Evolutionary conservation across 2,329 filamentous ascomycete species (phyloP).

Genomic region (Lithohypha guttulata): DNA sequence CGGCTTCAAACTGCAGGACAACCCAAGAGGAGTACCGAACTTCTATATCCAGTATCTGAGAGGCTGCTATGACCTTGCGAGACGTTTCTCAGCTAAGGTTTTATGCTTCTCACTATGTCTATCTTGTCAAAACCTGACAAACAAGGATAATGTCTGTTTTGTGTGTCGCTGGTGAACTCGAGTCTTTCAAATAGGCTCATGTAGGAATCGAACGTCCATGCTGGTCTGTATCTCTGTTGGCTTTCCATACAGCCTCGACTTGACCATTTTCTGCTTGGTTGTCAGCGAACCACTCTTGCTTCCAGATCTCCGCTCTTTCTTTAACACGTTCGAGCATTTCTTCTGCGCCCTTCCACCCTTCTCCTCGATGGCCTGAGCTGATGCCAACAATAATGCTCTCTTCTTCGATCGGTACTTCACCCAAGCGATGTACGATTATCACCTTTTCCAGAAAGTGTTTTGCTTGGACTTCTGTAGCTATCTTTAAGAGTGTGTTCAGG

Average conservation of each 20-base stretch:
- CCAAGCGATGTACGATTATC: conserved; percentile 73
- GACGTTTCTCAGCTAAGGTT: too few species aligned
- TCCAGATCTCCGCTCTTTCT: conserved; percentile 65
- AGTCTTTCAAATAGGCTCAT: too few species aligned
- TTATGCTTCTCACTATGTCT: too few species aligned
- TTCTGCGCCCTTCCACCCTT: conserved; percentile 80
- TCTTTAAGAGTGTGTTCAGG: conserved; percentile 30
- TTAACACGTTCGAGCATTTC: conserved; percentile 79
- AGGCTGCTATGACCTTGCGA: too few species aligned
- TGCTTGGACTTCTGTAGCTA: conserved; percentile 36
- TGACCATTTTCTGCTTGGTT: conserved; percentile 1
- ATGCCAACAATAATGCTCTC: conserved; percentile 88
- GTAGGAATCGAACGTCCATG: conserved; percentile 3
- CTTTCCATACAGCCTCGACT: conserved; percentile 20
- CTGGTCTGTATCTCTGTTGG: conserved; percentile 18
- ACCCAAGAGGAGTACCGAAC: too few species aligned
- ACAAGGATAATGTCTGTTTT: too few species aligned
- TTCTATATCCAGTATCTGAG: too few species aligned
- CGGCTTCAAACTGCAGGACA: too few species aligned
- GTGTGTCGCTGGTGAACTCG: too few species aligned
- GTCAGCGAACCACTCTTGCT: conserved; percentile 29
- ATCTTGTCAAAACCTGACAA: too few species aligned
- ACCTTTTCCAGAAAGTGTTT: conserved; percentile 62
- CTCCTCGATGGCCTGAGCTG: conserved; percentile 68
- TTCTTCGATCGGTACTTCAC: conserved; percentile 76